Evolutionary conservation across 169 alveolate species (phyloP).

Genomic region (Eimeria acervulina): DNA sequence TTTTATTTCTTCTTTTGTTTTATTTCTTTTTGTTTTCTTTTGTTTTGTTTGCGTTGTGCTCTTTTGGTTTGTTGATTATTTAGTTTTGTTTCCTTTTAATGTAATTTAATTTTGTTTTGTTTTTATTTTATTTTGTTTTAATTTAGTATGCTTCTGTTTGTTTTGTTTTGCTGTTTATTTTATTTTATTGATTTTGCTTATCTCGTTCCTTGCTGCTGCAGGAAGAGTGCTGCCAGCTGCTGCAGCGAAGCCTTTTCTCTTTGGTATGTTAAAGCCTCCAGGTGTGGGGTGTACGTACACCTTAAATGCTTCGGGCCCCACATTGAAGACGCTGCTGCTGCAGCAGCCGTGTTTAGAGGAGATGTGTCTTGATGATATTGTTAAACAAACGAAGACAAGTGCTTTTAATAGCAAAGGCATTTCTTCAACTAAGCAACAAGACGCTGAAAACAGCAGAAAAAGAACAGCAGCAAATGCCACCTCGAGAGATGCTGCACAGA

Average conservation of each 20-base stretch:
- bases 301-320: background rate
- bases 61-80: too few relatives aligned
- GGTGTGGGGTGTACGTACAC: conserved; percentile 50
- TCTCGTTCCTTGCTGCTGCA: background rate
- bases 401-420: background rate
- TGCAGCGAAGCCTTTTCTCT: conserved; percentile 17
- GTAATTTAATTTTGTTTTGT: background rate
- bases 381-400: background rate
- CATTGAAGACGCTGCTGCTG: conserved; percentile 37
- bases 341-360: background rate
- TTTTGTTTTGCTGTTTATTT: too few relatives aligned
- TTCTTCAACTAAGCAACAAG: background rate
- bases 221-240: conserved; percentile 21
- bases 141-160: background rate
- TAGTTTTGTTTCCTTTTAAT: too few relatives aligned
- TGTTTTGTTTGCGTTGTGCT: background rate
- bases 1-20: background rate
- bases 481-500: background rate
- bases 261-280: conserved; percentile 37
- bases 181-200: background rate
- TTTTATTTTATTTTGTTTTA: background rate
- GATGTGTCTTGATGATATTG: background rate
- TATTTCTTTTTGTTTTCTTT: background rate
- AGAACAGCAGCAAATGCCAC: background rate
- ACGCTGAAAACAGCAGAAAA: background rate